Evolutionary conservation across 371 early-diverging fungal genomes (phyloP).

Genomic region (Haplosporangium sp.): DNA sequence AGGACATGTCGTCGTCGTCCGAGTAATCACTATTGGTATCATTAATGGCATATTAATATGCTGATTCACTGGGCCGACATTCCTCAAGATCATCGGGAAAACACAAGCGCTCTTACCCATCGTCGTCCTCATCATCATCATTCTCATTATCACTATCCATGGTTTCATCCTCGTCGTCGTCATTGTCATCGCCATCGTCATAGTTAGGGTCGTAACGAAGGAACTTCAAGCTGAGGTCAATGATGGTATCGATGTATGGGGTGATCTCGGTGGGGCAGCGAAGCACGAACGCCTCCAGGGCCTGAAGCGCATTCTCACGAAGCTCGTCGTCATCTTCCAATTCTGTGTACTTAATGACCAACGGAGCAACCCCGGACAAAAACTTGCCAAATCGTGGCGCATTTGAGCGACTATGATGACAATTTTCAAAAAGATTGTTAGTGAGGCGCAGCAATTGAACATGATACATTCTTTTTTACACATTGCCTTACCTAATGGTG

Average conservation of each 20-base stretch:
- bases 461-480: background rate
- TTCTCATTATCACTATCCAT: constrained; percentile 75
- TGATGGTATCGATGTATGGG: constrained; percentile 71
- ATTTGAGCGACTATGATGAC: constrained; percentile 73
- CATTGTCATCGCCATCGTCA: constrained; percentile 81
- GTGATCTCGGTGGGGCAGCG: constrained; percentile 82
- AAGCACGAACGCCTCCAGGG: constrained; percentile 85
- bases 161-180: constrained; percentile 80
- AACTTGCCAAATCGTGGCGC: constrained; percentile 77
- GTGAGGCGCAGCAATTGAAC: constrained; percentile 20
- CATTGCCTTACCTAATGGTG: constrained; percentile 69
- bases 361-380: constrained; percentile 73
- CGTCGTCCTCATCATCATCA: constrained; percentile 81
- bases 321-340: constrained; percentile 89
- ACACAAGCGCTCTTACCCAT: constrained; percentile 69
- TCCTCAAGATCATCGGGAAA: constrained; percentile 13
- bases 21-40: constrained; percentile 72
- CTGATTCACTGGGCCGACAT: background rate
- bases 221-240: constrained; percentile 71
- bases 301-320: constrained; percentile 86
- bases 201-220: constrained; percentile 93
- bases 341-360: constrained; percentile 67
- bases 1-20: constrained; percentile 86
- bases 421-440: constrained; percentile 4
- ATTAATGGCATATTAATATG: constrained; percentile 3